Conservation (phyloP, 768 basidiomycete species). For the Clitopilus passeckerianus region DNA sequence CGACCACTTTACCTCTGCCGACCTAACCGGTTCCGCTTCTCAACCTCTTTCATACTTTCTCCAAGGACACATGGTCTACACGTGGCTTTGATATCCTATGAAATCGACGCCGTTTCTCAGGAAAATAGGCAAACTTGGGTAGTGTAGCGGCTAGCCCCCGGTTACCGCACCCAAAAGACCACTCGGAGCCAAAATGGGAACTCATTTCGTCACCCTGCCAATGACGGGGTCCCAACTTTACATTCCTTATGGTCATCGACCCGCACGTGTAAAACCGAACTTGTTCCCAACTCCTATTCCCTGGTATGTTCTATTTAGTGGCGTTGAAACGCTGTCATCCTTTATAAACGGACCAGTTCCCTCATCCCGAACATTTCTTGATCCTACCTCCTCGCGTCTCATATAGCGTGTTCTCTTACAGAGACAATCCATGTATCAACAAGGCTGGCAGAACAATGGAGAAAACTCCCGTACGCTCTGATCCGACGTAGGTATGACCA, state of each 20-base stretch:
- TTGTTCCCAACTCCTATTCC: not conserved
- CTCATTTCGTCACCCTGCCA: constrained; percentile 5
- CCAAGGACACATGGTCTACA: constrained; percentile 9
- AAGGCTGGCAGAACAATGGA: constrained; percentile 8
- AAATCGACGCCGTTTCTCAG: constrained; percentile 9
- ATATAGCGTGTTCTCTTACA: not conserved
- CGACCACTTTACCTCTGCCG: not conserved
- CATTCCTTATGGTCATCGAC: not conserved
- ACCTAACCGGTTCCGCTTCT: not conserved
- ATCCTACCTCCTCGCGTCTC: not conserved
- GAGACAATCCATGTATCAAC: constrained; percentile 9
- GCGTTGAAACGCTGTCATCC: not conserved
- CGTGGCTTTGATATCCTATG: constrained; percentile 6
- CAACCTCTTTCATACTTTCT: not conserved
- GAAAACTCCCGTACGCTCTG: constrained; percentile 4
- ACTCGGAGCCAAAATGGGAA: constrained; percentile 9
- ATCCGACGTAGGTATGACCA: not conserved
- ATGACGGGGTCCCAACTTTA: not conserved
- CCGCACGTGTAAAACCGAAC: not conserved
- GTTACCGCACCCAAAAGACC: constrained; percentile 3
- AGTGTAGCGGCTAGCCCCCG: constrained; percentile 3
- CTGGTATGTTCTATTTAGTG: not conserved
- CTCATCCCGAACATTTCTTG: constrained; percentile 2
- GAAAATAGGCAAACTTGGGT: constrained; percentile 4
- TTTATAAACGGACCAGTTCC: not conserved